Conservation (phyloP, 176 grass and related monocot genomes). For the Chloris gayana region DNA sequence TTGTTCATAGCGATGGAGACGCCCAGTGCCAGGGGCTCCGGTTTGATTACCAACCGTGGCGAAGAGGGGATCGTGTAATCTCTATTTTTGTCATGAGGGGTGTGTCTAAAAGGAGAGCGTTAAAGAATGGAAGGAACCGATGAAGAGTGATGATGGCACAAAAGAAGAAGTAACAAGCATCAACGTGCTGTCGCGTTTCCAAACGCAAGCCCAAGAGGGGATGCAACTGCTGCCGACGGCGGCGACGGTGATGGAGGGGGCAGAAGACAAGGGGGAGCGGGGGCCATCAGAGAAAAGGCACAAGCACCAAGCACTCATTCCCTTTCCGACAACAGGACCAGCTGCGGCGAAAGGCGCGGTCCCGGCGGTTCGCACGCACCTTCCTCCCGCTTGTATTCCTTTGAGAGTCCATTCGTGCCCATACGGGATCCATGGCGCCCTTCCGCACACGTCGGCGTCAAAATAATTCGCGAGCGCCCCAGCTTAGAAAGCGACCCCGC, state of each 20-base stretch:
- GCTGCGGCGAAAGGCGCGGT: background rate
- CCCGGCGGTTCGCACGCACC: background rate
- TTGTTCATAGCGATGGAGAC: too few species aligned
- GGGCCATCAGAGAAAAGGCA: background rate
- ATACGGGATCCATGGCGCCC: background rate
- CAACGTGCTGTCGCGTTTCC: background rate
- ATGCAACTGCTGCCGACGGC: background rate
- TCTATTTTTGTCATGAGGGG: too few species aligned
- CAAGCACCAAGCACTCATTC: background rate
- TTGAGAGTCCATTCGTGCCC: background rate
- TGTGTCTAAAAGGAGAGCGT: too few species aligned
- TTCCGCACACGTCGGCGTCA: background rate
- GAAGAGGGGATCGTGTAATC: too few species aligned
- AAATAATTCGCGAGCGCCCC: background rate
- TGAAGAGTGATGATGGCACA: background rate
- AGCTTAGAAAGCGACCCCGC: background rate
- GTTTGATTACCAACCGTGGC: too few species aligned
- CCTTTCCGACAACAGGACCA: background rate
- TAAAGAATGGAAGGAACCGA: too few species aligned
- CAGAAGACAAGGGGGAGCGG: background rate
- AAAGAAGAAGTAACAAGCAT: too few species aligned
- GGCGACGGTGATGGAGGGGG: background rate
- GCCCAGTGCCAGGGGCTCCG: background rate
- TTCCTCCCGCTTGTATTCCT: background rate
- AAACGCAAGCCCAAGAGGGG: background rate